A percentile compares a stretch with the other conserved stretches of the same genome.
Conservation (phyloP, 176 grass and related monocot genomes). For the Leersia perrieri region DNA sequence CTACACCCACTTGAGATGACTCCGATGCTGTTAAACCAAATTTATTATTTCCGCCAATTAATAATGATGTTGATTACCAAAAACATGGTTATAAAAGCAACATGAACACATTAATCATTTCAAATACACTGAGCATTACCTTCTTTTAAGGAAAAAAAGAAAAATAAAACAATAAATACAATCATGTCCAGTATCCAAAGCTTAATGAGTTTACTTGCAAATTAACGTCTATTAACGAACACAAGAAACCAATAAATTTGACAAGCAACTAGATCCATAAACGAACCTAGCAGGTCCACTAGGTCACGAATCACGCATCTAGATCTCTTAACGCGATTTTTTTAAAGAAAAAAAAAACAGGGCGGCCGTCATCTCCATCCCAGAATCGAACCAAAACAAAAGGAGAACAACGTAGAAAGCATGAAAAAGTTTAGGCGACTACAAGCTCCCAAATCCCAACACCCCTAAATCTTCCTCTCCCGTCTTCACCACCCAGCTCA, state of each 20-base stretch:
- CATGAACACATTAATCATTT: slow-evolving; percentile 11
- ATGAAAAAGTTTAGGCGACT: background rate
- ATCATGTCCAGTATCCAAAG: slow-evolving; percentile 10
- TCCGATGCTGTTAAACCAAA: slow-evolving; percentile 98
- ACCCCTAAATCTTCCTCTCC: background rate
- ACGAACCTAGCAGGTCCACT: background rate
- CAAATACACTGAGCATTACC: slow-evolving; percentile 26
- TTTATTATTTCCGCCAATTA: slow-evolving; percentile 72
- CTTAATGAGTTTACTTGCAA: background rate
- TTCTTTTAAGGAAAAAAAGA: background rate
- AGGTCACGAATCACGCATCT: background rate
- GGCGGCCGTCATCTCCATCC: background rate
- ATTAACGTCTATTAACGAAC: background rate
- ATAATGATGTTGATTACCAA: slow-evolving; percentile 57
- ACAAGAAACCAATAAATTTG: background rate
- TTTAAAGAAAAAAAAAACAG: background rate
- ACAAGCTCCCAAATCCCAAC: background rate
- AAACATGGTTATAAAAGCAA: slow-evolving; percentile 44
- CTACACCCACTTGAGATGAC: slow-evolving; percentile 76
- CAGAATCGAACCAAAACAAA: background rate
- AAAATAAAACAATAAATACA: background rate
- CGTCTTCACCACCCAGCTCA: background rate
- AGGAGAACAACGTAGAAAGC: background rate
- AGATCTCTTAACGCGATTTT: background rate
- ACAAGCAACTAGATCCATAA: background rate